These are phyloP conservation scores for Magnolia sinica DNA, from an alignment of 164 flowering plant genomes.

Conservation along the genomic window DNA sequence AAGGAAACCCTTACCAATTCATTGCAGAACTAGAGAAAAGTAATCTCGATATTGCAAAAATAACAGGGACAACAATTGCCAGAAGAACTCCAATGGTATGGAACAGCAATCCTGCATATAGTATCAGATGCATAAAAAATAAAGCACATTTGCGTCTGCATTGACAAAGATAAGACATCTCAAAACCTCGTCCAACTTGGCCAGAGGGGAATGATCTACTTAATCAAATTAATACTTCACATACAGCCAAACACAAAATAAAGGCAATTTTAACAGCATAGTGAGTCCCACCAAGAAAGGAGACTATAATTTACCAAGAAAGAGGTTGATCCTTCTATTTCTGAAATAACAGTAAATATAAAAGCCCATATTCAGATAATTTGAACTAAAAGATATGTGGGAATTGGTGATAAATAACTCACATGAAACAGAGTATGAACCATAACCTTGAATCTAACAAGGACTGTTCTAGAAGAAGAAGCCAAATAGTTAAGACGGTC, in stretches of 20 bases:
- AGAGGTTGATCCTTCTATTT: too few relatives aligned
- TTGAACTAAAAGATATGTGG: too few relatives aligned
- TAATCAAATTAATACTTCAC: neutral
- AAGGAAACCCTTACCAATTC: slow-evolving; percentile 63
- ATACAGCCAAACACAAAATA: neutral
- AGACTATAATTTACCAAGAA: neutral
- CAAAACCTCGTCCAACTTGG: neutral
- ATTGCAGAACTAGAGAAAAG: slow-evolving; percentile 62
- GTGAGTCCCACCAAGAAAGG: neutral
- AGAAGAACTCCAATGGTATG: slow-evolving; percentile 60
- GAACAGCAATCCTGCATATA: slow-evolving; percentile 59
- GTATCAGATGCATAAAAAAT: neutral
- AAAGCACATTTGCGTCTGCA: neutral
- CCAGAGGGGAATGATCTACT: neutral
- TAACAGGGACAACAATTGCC: slow-evolving; percentile 58
- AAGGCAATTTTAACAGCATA: neutral
- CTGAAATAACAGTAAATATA: too few relatives aligned
- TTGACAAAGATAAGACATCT: neutral
- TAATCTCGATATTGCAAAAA: slow-evolving; percentile 64
- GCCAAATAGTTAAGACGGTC: too few relatives aligned
- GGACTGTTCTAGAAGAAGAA: too few relatives aligned
- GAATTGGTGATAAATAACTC: too few relatives aligned
- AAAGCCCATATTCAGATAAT: too few relatives aligned
- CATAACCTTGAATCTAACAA: too few relatives aligned
- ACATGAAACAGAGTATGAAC: too few relatives aligned